Percentiles rank a stretch among this genome's conserved stretches.
Conservation (phyloP, 805 yeast genomes). For the Zygosaccharomyces gambellarensis region DNA sequence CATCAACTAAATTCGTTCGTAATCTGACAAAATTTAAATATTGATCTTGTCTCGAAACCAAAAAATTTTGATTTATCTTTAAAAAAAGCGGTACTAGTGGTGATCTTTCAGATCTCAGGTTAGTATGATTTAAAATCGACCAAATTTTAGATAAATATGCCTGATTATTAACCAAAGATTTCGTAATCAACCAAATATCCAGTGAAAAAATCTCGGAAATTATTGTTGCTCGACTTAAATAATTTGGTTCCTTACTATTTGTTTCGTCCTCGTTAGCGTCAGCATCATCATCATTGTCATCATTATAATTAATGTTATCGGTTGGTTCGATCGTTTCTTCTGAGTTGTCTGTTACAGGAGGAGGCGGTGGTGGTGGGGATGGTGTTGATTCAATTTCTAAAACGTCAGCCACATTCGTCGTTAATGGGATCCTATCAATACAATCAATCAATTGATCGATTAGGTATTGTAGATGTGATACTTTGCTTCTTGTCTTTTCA, state of each 20-base stretch:
- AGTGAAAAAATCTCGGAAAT: constrained; percentile 77
- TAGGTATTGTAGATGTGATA: constrained; percentile 30
- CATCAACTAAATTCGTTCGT: constrained; percentile 57
- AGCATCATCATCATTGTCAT: constrained; percentile 22
- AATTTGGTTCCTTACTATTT: constrained; percentile 8
- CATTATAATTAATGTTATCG: constrained; percentile 7
- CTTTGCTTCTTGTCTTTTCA: constrained; percentile 13
- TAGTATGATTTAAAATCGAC: constrained; percentile 62
- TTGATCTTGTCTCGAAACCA: constrained; percentile 61
- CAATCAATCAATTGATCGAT: constrained; percentile 28
- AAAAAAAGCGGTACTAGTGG: constrained; percentile 77
- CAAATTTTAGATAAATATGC: constrained; percentile 65
- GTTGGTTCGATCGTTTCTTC: neutral
- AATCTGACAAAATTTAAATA: constrained; percentile 35
- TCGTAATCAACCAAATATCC: constrained; percentile 89
- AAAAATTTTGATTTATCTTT: constrained; percentile 80
- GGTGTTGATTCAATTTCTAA: constrained; percentile 1
- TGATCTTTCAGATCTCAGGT: constrained; percentile 56
- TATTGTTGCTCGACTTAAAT: constrained; percentile 25
- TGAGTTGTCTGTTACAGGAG: neutral
- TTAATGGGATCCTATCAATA: constrained; percentile 18
- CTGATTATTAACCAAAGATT: constrained; percentile 74
- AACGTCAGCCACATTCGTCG: neutral
- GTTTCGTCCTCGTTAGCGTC: constrained; percentile 6
- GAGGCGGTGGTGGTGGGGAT: neutral